Percentiles rank a stretch among this genome's conserved stretches.
Evolutionary conservation across 257 asterid species (phyloP).

Genomic region (Fraxinus cuspidata): DNA sequence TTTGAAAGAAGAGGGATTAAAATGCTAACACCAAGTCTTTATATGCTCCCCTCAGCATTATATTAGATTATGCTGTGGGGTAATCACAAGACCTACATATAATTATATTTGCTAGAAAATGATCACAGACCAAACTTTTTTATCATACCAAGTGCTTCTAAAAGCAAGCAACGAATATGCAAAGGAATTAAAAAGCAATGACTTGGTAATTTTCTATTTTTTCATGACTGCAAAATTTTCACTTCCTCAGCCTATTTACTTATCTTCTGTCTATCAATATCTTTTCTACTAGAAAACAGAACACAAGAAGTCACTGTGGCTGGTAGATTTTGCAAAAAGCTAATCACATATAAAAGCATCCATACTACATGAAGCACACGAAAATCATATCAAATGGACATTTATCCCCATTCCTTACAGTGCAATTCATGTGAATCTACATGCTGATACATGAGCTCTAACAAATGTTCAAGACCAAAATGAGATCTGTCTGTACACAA

Average conservation of each 20-base stretch:
- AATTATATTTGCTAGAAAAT: background rate
- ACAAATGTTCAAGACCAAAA: background rate
- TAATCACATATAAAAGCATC: background rate
- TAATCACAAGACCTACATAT: background rate
- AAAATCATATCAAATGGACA: conserved; percentile 10
- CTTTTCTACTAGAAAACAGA: conserved; percentile 2
- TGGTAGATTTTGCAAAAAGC: background rate
- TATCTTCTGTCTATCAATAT: background rate
- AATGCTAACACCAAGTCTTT: conserved; percentile 4
- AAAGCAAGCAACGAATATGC: background rate
- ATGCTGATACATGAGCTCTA: background rate
- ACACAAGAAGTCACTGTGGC: background rate
- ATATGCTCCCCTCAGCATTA: conserved; percentile 4
- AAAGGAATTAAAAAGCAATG: background rate
- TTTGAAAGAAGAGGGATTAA: background rate
- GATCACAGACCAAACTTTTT: background rate
- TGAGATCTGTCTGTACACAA: background rate
- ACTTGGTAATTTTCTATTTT: background rate
- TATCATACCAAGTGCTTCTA: background rate
- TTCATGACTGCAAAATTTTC: background rate
- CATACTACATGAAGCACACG: background rate
- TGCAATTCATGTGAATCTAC: conserved; percentile 1
- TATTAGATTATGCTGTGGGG: background rate
- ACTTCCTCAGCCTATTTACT: background rate
- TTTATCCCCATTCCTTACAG: background rate